Base-by-base conservation (phyloP, 1,139 yeast genomes). In the Debaryomycetaceae sp. region DNA sequence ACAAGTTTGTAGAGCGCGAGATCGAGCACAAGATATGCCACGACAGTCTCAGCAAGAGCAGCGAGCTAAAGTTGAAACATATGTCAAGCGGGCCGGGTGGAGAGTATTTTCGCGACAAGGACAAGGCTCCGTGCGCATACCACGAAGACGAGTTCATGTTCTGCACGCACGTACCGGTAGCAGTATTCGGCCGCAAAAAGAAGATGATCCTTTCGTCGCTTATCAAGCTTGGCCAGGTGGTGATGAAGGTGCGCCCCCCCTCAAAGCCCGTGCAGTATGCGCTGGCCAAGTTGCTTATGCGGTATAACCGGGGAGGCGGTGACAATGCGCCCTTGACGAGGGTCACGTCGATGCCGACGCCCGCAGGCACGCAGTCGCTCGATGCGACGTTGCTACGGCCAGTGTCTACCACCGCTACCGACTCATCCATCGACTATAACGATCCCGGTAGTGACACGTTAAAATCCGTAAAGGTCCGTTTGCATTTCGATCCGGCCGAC, bases 261-360 rank as follows among this genome's bases (percentile, higher is more conserved):
- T 40, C 41, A 27, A 51, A 49, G 28, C 49, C 56, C 5, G 39
- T 64, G n/a, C 55, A 60, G 1, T 63, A 62, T 37, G 43, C 57
- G 4, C 52, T 67, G 2, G 67, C 71, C 2, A 51, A 53, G 32
- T 44, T 64, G 25, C 42, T 64, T 8, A 53, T 49, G 48, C 60
- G 51, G 35, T 62, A 62, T 35, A 64, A 64, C 30, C 47, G 38
- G 21, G 49, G 47, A 2, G 30, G 30, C 18, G 33, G 28, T 13
- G 35, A 20, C 7, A 25, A 26, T 16, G 6, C 20, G 6, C 20
- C 20, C 8, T 7, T 22, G 8, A 13, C 28, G 10, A 32, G 35
- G 10, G 15, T 23, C 5, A 12, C 25, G 7, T 30, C 35, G 16
- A 27, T 13, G 22, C 22, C 25, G 16, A 7, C 5, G 16, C n/a